phyloP scores from a whole-genome alignment of 768 basidiomycete genomes.

The Cyclocybe aegerita region DNA sequence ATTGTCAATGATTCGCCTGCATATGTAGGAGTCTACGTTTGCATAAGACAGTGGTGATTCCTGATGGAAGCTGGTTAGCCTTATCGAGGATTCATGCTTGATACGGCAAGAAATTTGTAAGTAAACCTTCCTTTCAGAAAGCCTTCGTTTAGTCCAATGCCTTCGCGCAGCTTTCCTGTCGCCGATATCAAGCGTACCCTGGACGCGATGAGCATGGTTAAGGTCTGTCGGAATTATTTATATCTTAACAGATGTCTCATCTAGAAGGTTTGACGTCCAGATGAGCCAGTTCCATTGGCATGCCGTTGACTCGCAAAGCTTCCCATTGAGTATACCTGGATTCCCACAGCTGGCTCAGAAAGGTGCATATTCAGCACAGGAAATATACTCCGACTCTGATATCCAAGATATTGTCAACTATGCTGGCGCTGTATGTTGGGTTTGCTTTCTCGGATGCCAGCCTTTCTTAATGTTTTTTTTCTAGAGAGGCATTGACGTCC shows the following conservation, averaged over 20 bases:
- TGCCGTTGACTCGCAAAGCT: conserved; percentile 76
- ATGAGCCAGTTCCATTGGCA: conserved; percentile 84
- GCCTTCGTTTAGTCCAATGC: neutral
- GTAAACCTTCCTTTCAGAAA: conserved; percentile 17
- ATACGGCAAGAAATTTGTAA: conserved; percentile 77
- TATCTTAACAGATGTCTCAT: conserved; percentile 37
- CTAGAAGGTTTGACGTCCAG: conserved; percentile 22
- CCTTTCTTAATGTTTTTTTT: neutral
- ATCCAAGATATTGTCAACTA: conserved; percentile 60
- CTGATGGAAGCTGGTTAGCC: conserved; percentile 37
- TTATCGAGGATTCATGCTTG: conserved; percentile 78
- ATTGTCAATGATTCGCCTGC: conserved; percentile 62
- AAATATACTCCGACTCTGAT: conserved; percentile 54
- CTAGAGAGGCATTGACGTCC: conserved; percentile 71
- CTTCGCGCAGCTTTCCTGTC: conserved; percentile 51
- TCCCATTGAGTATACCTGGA: conserved; percentile 61
- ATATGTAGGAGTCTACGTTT: conserved; percentile 44
- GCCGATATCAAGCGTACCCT: conserved; percentile 65
- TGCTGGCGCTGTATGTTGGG: conserved; percentile 56
- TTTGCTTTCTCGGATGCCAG: conserved; percentile 31
- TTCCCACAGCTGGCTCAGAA: conserved; percentile 61
- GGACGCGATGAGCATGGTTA: conserved; percentile 77
- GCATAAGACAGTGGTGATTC: neutral
- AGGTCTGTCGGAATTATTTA: conserved; percentile 44
- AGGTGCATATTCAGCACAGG: conserved; percentile 63